A percentile compares a stretch with the other conserved stretches of the same genome.
These are phyloP conservation scores for Xylaria digitata DNA, from an alignment of 2,329 filamentous ascomycete genomes.

Conservation along the genomic window DNA sequence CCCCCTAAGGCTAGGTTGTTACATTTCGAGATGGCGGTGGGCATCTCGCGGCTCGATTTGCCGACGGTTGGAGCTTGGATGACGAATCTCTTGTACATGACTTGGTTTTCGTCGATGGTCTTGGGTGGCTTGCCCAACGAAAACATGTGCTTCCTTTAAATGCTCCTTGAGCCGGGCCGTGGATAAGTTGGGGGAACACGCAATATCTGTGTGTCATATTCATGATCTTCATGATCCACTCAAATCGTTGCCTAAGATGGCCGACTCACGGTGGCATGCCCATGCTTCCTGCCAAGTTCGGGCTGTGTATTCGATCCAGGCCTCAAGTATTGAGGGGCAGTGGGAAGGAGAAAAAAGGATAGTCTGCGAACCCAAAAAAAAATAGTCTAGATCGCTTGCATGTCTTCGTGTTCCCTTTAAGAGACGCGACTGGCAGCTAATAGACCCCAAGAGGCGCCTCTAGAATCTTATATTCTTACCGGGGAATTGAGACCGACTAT, in stretches of 20 bases:
- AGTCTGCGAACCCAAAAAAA: slow-evolving; percentile 14
- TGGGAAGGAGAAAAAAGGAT: slow-evolving; percentile 1
- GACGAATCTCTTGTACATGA: slow-evolving; percentile 39
- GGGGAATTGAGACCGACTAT: slow-evolving; percentile 27
- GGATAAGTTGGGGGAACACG: slow-evolving; percentile 34
- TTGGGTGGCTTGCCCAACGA: slow-evolving; percentile 38
- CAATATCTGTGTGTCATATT: slow-evolving; percentile 28
- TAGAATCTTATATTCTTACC: slow-evolving; percentile 30
- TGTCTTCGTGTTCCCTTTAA: slow-evolving; percentile 24
- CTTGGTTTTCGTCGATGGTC: slow-evolving; percentile 31
- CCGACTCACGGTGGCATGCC: slow-evolving; percentile 11
- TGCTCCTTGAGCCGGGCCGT: slow-evolving; percentile 25
- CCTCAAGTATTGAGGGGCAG: slow-evolving; percentile 8
- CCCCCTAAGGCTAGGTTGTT: slow-evolving; percentile 10
- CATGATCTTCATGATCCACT: slow-evolving; percentile 32
- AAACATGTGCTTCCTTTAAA: slow-evolving; percentile 33
- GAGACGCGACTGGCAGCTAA: slow-evolving; percentile 30
- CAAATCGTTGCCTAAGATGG: slow-evolving; percentile 20
- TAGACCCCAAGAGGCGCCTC: slow-evolving; percentile 35
- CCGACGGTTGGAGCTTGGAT: slow-evolving; percentile 41
- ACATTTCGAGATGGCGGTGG: slow-evolving; percentile 21
- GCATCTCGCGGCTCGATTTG: slow-evolving; percentile 39
- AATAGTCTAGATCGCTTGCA: slow-evolving; percentile 36
- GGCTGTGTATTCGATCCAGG: slow-evolving; percentile 17
- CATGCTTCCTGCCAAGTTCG: slow-evolving; percentile 29